Evolutionary conservation across 108 stramenopile species (phyloP), one percentile per base, ranked within the genome.

Genomic region (Schizochytrium sp.): DNA sequence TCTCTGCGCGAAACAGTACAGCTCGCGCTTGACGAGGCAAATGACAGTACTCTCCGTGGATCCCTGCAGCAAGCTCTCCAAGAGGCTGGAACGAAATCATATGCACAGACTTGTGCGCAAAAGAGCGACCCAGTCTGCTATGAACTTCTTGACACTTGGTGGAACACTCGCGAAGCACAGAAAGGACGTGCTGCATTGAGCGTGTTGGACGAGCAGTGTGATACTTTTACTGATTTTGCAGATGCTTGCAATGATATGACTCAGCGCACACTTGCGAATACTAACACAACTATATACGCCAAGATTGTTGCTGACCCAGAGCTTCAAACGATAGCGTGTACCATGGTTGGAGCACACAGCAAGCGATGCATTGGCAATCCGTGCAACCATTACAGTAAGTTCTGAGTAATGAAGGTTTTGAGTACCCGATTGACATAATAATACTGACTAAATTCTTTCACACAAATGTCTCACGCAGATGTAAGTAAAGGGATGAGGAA

Each of bases 291-390:
- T 0, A n/a, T 69, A 0, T 69, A 69, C 64, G 0, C 40, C n/a
- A 2, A 42, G 0, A 1, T 69, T 42, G 8, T 0, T 7, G 44
- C 0, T 5, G 64, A 69, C 19, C 19, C n/a, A n/a, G 59, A 60
- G 59, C 59, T 47, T 12, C 2, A 1, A 69, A 38, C 15, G 50
- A 2, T 2, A 42, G 28, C 76, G n/a, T 83, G 76, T 28, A 42
- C 28, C 76, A 83, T 83, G 76, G 28, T 83, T 42, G 76, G 76
- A 13, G 76, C 76, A 8, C 19, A 83, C 2, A 83, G 76, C 53
- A 55, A 55, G 47, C 47, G 76, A n/a, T 83, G 76, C 28, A 83
- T 83, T 1, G 76, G 76, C 10, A 83, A 83, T 53, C 76, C 76
- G 49, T 83, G 76, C 76, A 83, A 83, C 28, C 76, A 83, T 5